Evolutionary conservation across 2,329 filamentous ascomycete genomes (phyloP).

Genomic region (Mycosphaerella sp.): DNA sequence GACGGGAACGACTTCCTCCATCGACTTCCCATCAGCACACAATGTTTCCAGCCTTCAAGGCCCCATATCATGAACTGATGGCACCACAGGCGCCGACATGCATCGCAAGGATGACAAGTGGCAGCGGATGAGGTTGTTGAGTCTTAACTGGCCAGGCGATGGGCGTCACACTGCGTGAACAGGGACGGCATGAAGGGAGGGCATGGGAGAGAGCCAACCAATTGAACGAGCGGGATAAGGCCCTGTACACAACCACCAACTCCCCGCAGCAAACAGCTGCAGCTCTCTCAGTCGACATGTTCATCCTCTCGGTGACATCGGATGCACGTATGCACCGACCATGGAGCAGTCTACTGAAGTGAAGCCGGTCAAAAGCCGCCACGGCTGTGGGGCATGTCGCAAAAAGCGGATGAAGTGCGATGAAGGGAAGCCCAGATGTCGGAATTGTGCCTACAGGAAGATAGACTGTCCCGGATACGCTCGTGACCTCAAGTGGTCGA

Average conservation of each 20-base stretch:
- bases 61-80: too few species aligned
- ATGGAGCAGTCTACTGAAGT: neutral
- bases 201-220: neutral
- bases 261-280: neutral
- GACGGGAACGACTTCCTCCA: too few species aligned
- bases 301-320: neutral
- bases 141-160: too few species aligned
- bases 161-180: too few species aligned
- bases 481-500: slow-evolving; percentile 12
- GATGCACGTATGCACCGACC: neutral
- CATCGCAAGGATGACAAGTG: too few species aligned
- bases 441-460: slow-evolving; percentile 9
- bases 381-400: slow-evolving; percentile 16
- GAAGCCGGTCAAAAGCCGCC: slow-evolving; percentile 12
- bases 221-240: neutral
- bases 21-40: too few species aligned
- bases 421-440: slow-evolving; percentile 7
- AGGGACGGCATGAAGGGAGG: too few species aligned
- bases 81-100: too few species aligned
- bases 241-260: neutral
- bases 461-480: slow-evolving; percentile 12
- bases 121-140: too few species aligned
- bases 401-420: slow-evolving; percentile 20
- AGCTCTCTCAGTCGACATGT: neutral
- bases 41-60: too few species aligned